Percentiles rank a stretch among this genome's conserved stretches.
phyloP scores from a whole-genome alignment of 192 early-diverging fungal species.

The Entophlyctis luteolus region DNA sequence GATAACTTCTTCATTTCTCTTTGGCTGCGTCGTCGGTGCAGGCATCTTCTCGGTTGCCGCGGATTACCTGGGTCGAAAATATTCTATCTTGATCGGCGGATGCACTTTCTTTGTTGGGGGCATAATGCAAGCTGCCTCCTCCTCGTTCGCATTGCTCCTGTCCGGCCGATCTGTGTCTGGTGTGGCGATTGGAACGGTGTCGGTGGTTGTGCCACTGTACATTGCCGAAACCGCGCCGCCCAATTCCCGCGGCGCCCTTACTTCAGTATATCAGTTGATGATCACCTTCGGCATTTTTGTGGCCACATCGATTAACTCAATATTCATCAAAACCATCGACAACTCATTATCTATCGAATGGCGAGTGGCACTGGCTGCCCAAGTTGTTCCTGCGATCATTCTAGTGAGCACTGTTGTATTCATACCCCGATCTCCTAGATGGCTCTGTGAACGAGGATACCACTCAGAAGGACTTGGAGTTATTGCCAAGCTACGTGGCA shows the following conservation, averaged over 20 bases:
- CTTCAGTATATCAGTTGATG: constrained; percentile 79
- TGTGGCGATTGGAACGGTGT: constrained; percentile 67
- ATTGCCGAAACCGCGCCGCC: constrained; percentile 77
- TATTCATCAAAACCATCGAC: constrained; percentile 40
- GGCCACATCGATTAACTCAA: constrained; percentile 41
- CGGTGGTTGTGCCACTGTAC: constrained; percentile 46
- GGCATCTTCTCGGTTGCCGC: constrained; percentile 15
- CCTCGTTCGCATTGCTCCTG: constrained; percentile 61
- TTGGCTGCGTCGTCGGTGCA: constrained; percentile 23
- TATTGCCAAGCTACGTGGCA: constrained; percentile 46
- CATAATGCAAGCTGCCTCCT: constrained; percentile 59
- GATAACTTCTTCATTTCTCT: constrained; percentile 6
- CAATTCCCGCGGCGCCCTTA: constrained; percentile 67
- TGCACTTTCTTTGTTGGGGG: constrained; percentile 70
- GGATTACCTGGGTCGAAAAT: constrained; percentile 10
- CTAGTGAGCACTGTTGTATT: constrained; percentile 64
- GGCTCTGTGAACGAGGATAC: constrained; percentile 47
- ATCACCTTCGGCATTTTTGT: constrained; percentile 79
- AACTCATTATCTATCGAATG: constrained; percentile 56
- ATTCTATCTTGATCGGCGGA: constrained; percentile 27
- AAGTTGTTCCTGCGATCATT: constrained; percentile 71
- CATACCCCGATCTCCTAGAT: constrained; percentile 69
- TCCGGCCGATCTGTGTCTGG: constrained; percentile 77
- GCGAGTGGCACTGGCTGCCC: constrained; percentile 79
- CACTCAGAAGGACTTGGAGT: constrained; percentile 40